Evolutionary conservation across 176 grass and related monocot species (phyloP).

Genomic region (Musa itinerans): DNA sequence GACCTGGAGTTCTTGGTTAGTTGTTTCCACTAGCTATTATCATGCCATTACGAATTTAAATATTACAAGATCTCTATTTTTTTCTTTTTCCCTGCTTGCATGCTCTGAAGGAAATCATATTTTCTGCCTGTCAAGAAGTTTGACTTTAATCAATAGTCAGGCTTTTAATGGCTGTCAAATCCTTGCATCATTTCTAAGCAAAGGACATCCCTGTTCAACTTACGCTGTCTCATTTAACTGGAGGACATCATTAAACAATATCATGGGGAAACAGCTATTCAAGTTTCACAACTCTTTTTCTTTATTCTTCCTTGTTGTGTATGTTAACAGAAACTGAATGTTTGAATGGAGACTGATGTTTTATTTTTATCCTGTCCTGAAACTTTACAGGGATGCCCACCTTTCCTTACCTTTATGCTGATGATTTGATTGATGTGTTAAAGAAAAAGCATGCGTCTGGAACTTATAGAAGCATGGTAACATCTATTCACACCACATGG

Average conservation of each 20-base stretch:
- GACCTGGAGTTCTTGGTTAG: slow-evolving; percentile 86
- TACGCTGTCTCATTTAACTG: no score
- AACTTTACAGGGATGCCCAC: slow-evolving; percentile 81
- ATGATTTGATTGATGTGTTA: slow-evolving; percentile 63
- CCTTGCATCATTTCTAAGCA: no score
- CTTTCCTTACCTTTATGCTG: slow-evolving; percentile 80
- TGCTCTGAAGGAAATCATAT: neutral
- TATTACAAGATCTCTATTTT: neutral
- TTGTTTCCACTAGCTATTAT: slow-evolving; percentile 10
- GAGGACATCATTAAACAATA: neutral
- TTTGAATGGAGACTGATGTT: neutral
- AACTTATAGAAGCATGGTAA: slow-evolving; percentile 98
- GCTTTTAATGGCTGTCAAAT: neutral
- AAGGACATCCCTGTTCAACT: no score
- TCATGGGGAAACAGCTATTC: neutral
- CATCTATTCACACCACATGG: neutral
- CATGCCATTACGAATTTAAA: neutral
- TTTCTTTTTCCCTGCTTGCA: slow-evolving; percentile 11
- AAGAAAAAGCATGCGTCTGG: slow-evolving; percentile 86
- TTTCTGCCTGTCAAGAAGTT: neutral
- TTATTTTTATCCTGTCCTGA: slow-evolving; percentile 3
- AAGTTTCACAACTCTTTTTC: neutral
- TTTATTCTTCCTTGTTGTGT: neutral
- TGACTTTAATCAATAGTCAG: neutral
- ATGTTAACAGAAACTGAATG: neutral